These are phyloP conservation scores for Oleoguttula mirabilis DNA, from an alignment of 495 filamentous ascomycete species.

Conservation along the genomic window DNA sequence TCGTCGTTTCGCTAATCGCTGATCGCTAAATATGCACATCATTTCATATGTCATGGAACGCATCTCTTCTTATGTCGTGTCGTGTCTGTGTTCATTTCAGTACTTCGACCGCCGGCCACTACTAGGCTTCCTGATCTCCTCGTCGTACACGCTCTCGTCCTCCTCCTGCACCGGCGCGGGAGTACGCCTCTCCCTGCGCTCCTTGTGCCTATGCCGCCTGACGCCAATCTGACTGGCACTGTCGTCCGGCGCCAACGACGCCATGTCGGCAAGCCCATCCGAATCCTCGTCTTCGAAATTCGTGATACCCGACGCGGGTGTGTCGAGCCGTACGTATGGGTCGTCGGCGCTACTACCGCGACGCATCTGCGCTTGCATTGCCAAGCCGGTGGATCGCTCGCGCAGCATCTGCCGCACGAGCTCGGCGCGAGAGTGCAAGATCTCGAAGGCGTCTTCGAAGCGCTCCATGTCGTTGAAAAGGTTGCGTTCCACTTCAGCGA, in stretches of 20 bases:
- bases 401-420: conserved; percentile 65
- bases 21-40: no score
- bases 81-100: no score
- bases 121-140: conserved; percentile 5
- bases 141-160: conserved; percentile 38
- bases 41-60: no score
- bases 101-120: conserved; percentile 16
- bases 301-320: conserved; percentile 33
- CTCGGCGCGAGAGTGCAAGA: conserved; percentile 75
- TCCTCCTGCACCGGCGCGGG: conserved; percentile 81
- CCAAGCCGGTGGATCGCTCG: conserved; percentile 65
- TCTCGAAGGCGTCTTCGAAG: conserved; percentile 90
- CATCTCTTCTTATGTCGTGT: no score
- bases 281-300: conserved; percentile 18
- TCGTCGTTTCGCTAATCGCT: no score
- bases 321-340: conserved; percentile 40
- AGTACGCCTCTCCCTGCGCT: conserved; percentile 57
- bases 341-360: conserved; percentile 34
- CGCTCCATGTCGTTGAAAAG: conserved; percentile 90
- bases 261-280: conserved; percentile 23
- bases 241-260: conserved; percentile 54
- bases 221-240: conserved; percentile 80
- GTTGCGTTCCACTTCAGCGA: conserved; percentile 85
- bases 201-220: conserved; percentile 55
- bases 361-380: conserved; percentile 63